These are phyloP conservation scores for Tolypocladium tropicale DNA, from an alignment of 2,329 filamentous ascomycete species.

Conservation along the genomic window DNA sequence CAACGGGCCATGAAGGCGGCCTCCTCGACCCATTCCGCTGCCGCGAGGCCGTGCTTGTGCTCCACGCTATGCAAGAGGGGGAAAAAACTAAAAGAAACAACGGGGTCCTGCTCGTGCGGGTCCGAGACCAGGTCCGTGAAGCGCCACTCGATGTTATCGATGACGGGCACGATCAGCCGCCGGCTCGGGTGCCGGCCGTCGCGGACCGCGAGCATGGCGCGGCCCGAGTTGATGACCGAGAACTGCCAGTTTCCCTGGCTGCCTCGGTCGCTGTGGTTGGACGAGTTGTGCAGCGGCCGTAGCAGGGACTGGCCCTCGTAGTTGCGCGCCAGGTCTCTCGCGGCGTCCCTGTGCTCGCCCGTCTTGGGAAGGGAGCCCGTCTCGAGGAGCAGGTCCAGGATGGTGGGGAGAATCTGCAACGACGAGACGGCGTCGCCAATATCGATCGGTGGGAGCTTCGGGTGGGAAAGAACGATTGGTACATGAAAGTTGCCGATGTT, in stretches of 20 bases:
- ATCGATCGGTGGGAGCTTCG: constrained; percentile 19
- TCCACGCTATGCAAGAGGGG: constrained; percentile 10
- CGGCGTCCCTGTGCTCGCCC: constrained; percentile 9
- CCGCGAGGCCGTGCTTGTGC: constrained; percentile 10
- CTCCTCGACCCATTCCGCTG: constrained; percentile 19
- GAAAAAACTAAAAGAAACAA: constrained; percentile 14
- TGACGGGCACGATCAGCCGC: constrained; percentile 12
- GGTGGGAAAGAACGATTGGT: constrained; percentile 22
- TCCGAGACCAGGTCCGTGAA: constrained; percentile 18
- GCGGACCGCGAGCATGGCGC: constrained; percentile 10
- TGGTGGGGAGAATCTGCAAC: constrained; percentile 21
- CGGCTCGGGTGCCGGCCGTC: constrained; percentile 9
- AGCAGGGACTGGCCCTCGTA: constrained; percentile 25
- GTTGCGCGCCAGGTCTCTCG: constrained; percentile 18
- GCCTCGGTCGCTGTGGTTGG: constrained; percentile 4
- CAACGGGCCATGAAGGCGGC: constrained; percentile 20
- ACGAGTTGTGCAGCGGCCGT: constrained; percentile 13
- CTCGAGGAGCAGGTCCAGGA: constrained; percentile 22
- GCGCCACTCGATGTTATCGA: constrained; percentile 16
- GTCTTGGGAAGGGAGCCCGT: constrained; percentile 18
- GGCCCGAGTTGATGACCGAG: constrained; percentile 13
- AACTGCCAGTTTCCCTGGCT: constrained; percentile 12
- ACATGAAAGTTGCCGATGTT: constrained; percentile 24
- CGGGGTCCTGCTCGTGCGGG: constrained; percentile 14
- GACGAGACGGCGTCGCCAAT: constrained; percentile 21